These are phyloP conservation scores for Ogataea saltuana DNA, from an alignment of 805 yeast species.

Conservation along the genomic window DNA sequence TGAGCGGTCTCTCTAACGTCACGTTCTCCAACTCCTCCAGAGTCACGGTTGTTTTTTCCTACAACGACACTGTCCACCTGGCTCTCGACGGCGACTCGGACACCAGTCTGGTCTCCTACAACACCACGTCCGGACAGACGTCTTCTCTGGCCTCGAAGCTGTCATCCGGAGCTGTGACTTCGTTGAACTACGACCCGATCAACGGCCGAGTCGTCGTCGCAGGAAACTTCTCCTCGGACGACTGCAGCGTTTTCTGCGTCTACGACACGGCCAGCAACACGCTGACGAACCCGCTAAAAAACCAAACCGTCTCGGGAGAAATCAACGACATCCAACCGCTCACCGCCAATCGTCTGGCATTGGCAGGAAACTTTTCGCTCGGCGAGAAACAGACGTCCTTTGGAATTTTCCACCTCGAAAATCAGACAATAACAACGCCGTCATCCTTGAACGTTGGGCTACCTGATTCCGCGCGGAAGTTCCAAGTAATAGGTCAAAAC, in stretches of 20 bases:
- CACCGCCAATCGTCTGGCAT: slow-evolving; percentile 38
- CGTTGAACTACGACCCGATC: slow-evolving; percentile 42
- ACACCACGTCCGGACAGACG: slow-evolving; percentile 44
- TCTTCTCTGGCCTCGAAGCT: slow-evolving; percentile 40
- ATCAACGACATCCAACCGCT: slow-evolving; percentile 55
- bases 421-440: slow-evolving; percentile 30
- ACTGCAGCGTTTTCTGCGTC: slow-evolving; percentile 65
- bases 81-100: slow-evolving; percentile 44
- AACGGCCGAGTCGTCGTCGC: slow-evolving; percentile 59
- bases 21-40: slow-evolving; percentile 23
- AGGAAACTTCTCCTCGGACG: slow-evolving; percentile 58
- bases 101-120: slow-evolving; percentile 54
- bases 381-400: slow-evolving; percentile 39
- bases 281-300: slow-evolving; percentile 48
- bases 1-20: slow-evolving; percentile 17
- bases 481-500: slow-evolving; percentile 21
- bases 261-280: slow-evolving; percentile 54
- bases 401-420: slow-evolving; percentile 53
- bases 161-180: slow-evolving; percentile 41
- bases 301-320: slow-evolving; percentile 46
- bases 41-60: slow-evolving; percentile 37
- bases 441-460: slow-evolving; percentile 24
- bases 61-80: slow-evolving; percentile 42
- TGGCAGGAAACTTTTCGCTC: slow-evolving; percentile 55
- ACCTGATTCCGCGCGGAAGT: slow-evolving; percentile 35